Evolutionary conservation across 768 basidiomycete species (phyloP), one percentile per base, ranked within the genome.

Genomic region (Tylopilus subfusipes): DNA sequence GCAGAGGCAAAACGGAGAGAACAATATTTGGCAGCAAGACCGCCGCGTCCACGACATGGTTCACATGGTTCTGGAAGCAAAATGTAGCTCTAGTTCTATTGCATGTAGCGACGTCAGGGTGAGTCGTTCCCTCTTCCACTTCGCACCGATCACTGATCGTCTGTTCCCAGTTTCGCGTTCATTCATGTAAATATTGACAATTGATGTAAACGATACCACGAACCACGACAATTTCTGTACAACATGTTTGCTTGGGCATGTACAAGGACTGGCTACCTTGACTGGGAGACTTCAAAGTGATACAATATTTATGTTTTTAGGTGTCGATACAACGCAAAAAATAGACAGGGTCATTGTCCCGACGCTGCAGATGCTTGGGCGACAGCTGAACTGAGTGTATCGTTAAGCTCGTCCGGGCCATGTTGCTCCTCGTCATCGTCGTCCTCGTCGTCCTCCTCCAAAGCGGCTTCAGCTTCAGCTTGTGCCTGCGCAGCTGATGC

Each of bases 401-500:
- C 55, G n/a, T 61, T 52, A 16, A 31, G 51, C 30, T 64, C 63
- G 14, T 68, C 54, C 19, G 50, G 18, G 25, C 59, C 63, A 3
- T 53, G 50, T 36, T 74, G 73, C 50, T 76, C 75, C 31, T 70
- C 73, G n/a, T 73, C 74, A 9, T 75, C 74, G 8, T 78, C 75
- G 27, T 78, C 73, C 1, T 85, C 83, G 34, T 81, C 83, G 55
- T 86, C 82, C 62, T 88, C 87, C 64, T 88, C 88, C 50, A 86
- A 64, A 0, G 85, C 85, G 4, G 87, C 86, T 59, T 90, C 86
- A 0, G 87, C 88, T 58, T 90, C 88, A 0, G 88, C 88, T 61
- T 88, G 86, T 19, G 86, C 84, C 59, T 88, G 86, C 1, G 88
- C 88, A 30, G 85, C 85, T 33, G 80, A 80, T 11, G 88, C 84